phyloP scores from a whole-genome alignment of 2,329 filamentous ascomycete genomes.

The Alternaria novae-zelandiae region DNA sequence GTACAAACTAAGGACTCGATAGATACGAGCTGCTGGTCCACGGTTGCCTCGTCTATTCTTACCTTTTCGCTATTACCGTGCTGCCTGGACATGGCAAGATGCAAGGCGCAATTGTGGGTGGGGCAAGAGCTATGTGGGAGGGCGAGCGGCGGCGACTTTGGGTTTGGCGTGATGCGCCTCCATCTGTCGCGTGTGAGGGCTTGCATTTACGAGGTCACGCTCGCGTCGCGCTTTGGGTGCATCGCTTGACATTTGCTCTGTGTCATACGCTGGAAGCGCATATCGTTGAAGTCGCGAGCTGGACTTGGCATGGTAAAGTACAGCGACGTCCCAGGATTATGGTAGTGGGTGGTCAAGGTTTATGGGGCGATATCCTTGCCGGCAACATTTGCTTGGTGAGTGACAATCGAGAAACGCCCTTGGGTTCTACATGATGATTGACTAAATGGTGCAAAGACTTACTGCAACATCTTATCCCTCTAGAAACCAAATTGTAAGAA shows the following conservation, averaged over 20 bases:
- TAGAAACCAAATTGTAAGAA: neutral
- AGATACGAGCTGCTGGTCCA: neutral
- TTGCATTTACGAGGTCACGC: constrained; percentile 1
- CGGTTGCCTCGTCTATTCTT: neutral
- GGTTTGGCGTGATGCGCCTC: neutral
- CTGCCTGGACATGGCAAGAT: neutral
- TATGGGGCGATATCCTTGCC: neutral
- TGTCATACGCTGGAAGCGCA: neutral
- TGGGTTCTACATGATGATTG: neutral
- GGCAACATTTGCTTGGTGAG: neutral
- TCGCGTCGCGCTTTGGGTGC: neutral
- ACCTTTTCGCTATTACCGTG: neutral
- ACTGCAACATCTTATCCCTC: neutral
- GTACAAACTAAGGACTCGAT: neutral
- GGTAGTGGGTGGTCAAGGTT: neutral
- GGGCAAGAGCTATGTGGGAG: neutral
- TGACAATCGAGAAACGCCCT: neutral
- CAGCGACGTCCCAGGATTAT: neutral
- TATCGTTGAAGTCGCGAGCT: neutral
- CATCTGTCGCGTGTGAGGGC: neutral
- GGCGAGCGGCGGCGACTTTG: neutral
- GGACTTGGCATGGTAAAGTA: neutral
- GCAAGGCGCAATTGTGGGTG: neutral
- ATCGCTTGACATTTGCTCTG: neutral
- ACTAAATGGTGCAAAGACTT: neutral